Evolutionary conservation across 106 monocot genomes (phyloP).

Genomic region (Phalaenopsis aphrodite): DNA sequence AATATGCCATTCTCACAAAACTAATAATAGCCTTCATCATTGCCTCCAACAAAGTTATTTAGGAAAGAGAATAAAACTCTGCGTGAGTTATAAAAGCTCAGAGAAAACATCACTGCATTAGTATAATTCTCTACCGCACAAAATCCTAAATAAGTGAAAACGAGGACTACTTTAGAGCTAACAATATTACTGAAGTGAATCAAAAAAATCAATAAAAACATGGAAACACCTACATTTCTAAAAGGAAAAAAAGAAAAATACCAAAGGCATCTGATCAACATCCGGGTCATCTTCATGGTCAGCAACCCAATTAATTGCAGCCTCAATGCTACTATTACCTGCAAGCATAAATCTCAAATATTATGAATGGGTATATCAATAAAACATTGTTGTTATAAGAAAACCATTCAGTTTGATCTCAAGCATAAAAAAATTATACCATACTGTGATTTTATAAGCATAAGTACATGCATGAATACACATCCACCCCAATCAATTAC

Average conservation of each 20-base stretch:
- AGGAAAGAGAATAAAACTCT: not conserved
- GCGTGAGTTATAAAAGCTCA: not conserved
- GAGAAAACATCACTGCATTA: not conserved
- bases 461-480: not conserved
- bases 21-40: not conserved
- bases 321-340: slow-evolving; percentile 87
- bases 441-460: not conserved
- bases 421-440: not conserved
- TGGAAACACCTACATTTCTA: not conserved
- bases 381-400: not conserved
- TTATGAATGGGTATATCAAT: not conserved
- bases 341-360: slow-evolving; percentile 5
- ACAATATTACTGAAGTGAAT: not conserved
- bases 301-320: slow-evolving; percentile 81
- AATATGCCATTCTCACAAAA: not conserved
- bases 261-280: slow-evolving; percentile 97
- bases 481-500: not conserved
- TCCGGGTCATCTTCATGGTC: slow-evolving; percentile 94
- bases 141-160: not conserved
- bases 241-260: slow-evolving; percentile 17
- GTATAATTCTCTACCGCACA: not conserved
- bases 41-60: not conserved
- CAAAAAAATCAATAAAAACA: not conserved
- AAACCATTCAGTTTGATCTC: not conserved
- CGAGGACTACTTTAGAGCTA: not conserved